These are phyloP conservation scores for Sedum album DNA, from an alignment of 164 flowering plant genomes.

Conservation along the genomic window DNA sequence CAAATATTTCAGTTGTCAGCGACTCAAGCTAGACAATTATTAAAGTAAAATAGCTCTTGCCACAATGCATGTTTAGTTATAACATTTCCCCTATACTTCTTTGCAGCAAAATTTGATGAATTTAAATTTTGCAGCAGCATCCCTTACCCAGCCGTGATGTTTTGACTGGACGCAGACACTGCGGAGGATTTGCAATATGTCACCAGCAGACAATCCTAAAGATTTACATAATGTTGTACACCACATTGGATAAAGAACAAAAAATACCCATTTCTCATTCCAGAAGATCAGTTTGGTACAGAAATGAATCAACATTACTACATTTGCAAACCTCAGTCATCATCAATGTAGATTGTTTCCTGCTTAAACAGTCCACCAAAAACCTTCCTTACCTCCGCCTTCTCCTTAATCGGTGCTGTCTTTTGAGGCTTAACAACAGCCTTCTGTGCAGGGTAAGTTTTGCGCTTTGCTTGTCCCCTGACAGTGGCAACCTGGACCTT, in stretches of 20 bases:
- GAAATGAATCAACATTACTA: conserved; percentile 8
- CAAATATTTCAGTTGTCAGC: conserved; percentile 16
- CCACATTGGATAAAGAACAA: background rate
- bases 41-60: background rate
- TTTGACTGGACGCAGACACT: background rate
- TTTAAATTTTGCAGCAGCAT: background rate
- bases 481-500: conserved; percentile 78
- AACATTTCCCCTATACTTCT: background rate
- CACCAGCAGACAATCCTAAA: background rate
- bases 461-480: conserved; percentile 85
- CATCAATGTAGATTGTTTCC: conserved; percentile 87
- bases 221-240: background rate
- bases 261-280: background rate
- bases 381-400: conserved; percentile 43
- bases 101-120: background rate
- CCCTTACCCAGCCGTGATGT: background rate
- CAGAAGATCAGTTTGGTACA: background rate
- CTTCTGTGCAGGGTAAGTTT: conserved; percentile 40
- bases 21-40: background rate
- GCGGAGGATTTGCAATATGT: background rate
- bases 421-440: conserved; percentile 41
- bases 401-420: conserved; percentile 9
- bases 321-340: conserved; percentile 32
- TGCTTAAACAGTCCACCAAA: conserved; percentile 88
- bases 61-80: too few relatives aligned